Base-by-base conservation (phyloP, 805 yeast species). In the Saccharomycopsis synnaedendra region DNA sequence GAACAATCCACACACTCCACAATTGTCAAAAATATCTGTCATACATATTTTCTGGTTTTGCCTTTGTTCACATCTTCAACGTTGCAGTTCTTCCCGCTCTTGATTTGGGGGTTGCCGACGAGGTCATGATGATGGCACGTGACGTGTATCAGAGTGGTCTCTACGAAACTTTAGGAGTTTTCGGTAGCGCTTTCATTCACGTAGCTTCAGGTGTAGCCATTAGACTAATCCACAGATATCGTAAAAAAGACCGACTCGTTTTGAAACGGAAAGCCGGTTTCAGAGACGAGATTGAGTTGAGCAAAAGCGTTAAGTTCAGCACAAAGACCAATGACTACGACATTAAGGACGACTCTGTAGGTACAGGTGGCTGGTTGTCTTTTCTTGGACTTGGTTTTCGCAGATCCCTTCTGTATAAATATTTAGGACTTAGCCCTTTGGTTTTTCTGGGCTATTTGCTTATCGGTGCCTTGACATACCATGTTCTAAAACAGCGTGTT, bases 341-440 rank as follows among this genome's bases (percentile, higher is more conserved):
- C 44, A 39, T 65, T 35, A 65, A 64, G 35, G 60, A 73, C 32
- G 76, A 74, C 47, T 66, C 69, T 44, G 63, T 67, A 34, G 86
- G 86, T 0, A 61, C 80, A n/a, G 82, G 82, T 5, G 86, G 86
- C 1, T 64, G 80, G 40, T 62, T 73, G 2, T 66, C 76, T n/a
- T 51, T 76, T 6, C 54, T 78, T 10, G 85, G 85, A 0, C 58
- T 76, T 27, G 84, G 83, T 1, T 63, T 72, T 30, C 67, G 71
- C 51, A 68, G 64, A 50, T 71, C 80, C 4, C 59, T 68, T 48
- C 66, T 73, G 4, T 67, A 69, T 11, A 61, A 67, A 43, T 57
- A 55, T 37, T 57, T 74, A 7, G 81, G 82, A 0, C 51, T 74
- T 4, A 64, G 83, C 2, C 86, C 87, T 3, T 60, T 78, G 27